A percentile compares a stretch with the other conserved stretches of the same genome.
phyloP scores from a whole-genome alignment of 1,284 basidiomycete genomes.

The Nidula niveotomentosa region DNA sequence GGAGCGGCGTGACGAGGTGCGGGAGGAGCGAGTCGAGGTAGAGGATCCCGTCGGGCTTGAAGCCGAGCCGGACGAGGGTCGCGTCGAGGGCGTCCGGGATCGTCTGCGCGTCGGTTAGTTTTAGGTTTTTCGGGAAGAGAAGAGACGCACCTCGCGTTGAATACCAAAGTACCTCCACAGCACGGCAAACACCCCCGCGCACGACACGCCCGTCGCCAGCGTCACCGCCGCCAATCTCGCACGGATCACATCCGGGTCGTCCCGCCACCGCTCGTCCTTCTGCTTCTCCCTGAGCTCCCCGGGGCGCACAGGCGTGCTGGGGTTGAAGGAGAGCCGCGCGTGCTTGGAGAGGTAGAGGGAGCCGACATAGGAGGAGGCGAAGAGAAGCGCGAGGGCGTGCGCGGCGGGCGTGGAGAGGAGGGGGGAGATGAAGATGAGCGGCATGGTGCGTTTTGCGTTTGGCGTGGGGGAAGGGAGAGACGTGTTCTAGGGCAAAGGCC shows the following conservation, averaged over 20 bases:
- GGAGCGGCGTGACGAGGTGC: slow-evolving; percentile 70
- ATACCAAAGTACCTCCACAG: slow-evolving; percentile 28
- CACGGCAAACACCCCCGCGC: slow-evolving; percentile 39
- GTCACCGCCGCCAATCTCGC: slow-evolving; percentile 63
- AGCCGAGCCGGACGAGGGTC: slow-evolving; percentile 24
- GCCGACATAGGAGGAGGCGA: slow-evolving; percentile 58
- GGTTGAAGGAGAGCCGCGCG: slow-evolving; percentile 48
- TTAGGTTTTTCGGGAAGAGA: background rate
- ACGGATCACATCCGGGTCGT: slow-evolving; percentile 74
- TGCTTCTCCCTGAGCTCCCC: slow-evolving; percentile 12
- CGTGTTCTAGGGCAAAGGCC: too few relatives aligned
- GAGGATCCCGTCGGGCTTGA: slow-evolving; percentile 3
- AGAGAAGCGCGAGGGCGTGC: slow-evolving; percentile 45
- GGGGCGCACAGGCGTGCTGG: slow-evolving; percentile 11
- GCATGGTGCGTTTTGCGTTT: background rate
- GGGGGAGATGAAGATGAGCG: slow-evolving; percentile 8
- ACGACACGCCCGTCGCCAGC: slow-evolving; percentile 54
- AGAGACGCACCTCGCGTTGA: slow-evolving; percentile 25
- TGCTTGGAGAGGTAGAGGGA: slow-evolving; percentile 63
- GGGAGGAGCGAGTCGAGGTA: slow-evolving; percentile 35
- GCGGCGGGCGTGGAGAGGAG: slow-evolving; percentile 32
- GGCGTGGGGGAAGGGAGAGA: background rate
- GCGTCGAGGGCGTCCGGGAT: slow-evolving; percentile 5
- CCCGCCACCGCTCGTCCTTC: slow-evolving; percentile 48
- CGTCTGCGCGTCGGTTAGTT: background rate